phyloP scores from a whole-genome alignment of 345 rosid genomes.

The Eucalyptus cloeziana region DNA sequence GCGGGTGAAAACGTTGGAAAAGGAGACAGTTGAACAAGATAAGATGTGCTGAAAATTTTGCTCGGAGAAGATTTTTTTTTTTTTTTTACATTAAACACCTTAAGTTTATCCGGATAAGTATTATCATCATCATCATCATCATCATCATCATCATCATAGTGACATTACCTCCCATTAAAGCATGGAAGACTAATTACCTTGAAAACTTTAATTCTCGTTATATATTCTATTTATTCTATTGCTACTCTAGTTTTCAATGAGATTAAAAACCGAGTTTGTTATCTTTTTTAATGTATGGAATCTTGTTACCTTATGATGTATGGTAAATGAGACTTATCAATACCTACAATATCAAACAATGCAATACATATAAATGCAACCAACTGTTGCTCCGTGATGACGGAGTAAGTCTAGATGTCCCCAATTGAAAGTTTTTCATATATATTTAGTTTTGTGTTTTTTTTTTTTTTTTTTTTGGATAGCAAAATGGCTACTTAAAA shows the following conservation, averaged over 20 bases:
- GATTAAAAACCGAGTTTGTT: neutral
- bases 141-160: fast-evolving
- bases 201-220: neutral
- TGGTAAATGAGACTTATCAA: neutral
- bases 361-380: neutral
- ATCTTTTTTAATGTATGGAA: neutral
- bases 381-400: neutral
- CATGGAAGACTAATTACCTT: neutral
- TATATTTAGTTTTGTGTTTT: neutral
- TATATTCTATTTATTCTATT: neutral
- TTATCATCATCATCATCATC: too few relatives aligned
- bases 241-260: neutral
- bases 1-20: neutral
- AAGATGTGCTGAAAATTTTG: neutral
- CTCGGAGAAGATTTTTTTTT: neutral
- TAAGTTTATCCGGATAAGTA: neutral
- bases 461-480: too few relatives aligned
- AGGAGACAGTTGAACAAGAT: neutral
- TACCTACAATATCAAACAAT: fast-evolving
- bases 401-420: fast-evolving
- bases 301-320: neutral
- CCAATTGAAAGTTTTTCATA: neutral
- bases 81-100: neutral
- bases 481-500: neutral
- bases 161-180: neutral